These are phyloP conservation scores for Plasmodium ovale DNA, from an alignment of 169 alveolate species.

Conservation along the genomic window DNA sequence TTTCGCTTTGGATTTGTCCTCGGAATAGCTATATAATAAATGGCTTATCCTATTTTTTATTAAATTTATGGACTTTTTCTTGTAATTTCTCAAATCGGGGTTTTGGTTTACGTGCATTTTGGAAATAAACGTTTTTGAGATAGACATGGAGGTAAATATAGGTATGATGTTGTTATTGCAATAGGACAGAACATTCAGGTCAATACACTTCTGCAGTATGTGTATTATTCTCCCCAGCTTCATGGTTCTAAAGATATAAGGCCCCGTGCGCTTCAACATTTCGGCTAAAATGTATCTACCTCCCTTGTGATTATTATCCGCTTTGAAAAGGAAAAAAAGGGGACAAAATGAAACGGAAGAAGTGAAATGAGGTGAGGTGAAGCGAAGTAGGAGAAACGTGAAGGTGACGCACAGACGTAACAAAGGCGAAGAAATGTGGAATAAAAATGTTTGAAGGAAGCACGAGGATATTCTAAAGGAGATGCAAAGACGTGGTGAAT, in stretches of 20 bases:
- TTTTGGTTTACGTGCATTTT: constrained; percentile 59
- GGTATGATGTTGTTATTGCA: constrained; percentile 80
- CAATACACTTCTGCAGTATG: constrained; percentile 80
- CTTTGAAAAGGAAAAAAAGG: neutral
- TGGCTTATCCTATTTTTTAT: constrained; percentile 46
- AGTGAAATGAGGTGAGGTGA: neutral
- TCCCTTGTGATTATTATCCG: constrained; percentile 74
- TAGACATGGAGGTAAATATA: constrained; percentile 77
- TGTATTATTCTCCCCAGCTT: constrained; percentile 80
- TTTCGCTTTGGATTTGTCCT: constrained; percentile 57
- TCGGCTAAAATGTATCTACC: constrained; percentile 85
- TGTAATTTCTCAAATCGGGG: constrained; percentile 45
- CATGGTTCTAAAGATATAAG: constrained; percentile 78
- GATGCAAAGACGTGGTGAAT: too few relatives aligned
- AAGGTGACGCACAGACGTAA: neutral
- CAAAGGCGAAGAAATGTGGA: neutral
- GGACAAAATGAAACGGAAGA: neutral
- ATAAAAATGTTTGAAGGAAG: neutral
- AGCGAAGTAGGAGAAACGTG: neutral
- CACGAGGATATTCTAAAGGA: too few relatives aligned
- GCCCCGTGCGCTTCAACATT: constrained; percentile 79
- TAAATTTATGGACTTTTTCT: constrained; percentile 41
- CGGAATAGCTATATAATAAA: constrained; percentile 58
- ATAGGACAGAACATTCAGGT: constrained; percentile 78
- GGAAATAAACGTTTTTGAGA: constrained; percentile 56